Percentiles rank a stretch among this genome's conserved stretches.
Evolutionary conservation across 2,329 filamentous ascomycete species (phyloP).

Genomic region (Leptographium procerum): DNA sequence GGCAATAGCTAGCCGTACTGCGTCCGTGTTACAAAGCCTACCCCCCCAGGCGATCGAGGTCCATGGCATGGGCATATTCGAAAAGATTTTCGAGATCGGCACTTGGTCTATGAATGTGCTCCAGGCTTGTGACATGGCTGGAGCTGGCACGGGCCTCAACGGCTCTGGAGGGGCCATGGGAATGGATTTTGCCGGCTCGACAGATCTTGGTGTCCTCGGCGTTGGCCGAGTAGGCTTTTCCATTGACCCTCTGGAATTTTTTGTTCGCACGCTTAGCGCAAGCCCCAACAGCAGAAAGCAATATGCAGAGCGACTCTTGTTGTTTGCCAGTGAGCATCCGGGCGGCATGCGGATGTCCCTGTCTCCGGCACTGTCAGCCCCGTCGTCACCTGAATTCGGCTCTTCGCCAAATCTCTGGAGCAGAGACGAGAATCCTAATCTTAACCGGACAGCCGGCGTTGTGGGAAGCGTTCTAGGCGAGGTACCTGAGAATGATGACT

Average conservation of each 20-base stretch:
- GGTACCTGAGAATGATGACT: not conserved
- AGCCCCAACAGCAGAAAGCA: constrained; percentile 31
- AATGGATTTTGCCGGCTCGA: constrained; percentile 21
- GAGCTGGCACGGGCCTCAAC: constrained; percentile 3
- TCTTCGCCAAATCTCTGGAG: not conserved
- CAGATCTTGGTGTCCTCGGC: constrained; percentile 21
- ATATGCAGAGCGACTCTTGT: constrained; percentile 30
- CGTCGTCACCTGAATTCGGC: constrained; percentile 7
- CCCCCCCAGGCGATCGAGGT: constrained; percentile 31
- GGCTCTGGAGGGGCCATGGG: constrained; percentile 12
- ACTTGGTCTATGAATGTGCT: constrained; percentile 33
- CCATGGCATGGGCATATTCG: constrained; percentile 37
- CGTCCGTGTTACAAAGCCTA: constrained; percentile 29
- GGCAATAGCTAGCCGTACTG: constrained; percentile 47
- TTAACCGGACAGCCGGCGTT: not conserved
- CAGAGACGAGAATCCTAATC: not conserved
- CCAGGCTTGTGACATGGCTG: constrained; percentile 21
- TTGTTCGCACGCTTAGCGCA: constrained; percentile 30
- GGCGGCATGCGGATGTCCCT: constrained; percentile 23
- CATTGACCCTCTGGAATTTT: constrained; percentile 31
- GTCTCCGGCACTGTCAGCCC: constrained; percentile 18
- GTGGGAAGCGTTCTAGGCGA: constrained; percentile 8
- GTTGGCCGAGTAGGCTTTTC: constrained; percentile 20
- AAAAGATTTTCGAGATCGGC: constrained; percentile 38
- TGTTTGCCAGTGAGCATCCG: constrained; percentile 28